Conservation (phyloP, 805 yeast species). For the Barnettozyma vustinii region DNA sequence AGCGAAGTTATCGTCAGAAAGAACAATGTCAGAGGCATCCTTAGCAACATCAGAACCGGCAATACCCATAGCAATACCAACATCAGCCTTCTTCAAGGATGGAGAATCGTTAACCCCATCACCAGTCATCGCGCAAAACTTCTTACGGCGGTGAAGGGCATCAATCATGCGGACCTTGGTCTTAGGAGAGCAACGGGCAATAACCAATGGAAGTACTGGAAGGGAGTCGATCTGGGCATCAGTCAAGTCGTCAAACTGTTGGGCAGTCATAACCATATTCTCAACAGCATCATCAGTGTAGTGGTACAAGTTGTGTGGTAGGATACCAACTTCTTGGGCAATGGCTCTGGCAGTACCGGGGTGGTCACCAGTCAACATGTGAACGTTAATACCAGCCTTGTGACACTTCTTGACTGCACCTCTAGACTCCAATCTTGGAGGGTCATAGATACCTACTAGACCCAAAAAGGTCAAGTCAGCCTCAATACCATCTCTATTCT, state of each 20-base stretch:
- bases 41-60: conserved; percentile 84
- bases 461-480: conserved; percentile 53
- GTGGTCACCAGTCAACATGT: conserved; percentile 80
- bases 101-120: conserved; percentile 85
- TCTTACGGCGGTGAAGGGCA: conserved; percentile 57
- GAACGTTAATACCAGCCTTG: conserved; percentile 71
- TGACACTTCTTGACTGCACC: conserved; percentile 63
- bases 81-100: conserved; percentile 68
- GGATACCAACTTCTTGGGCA: conserved; percentile 75
- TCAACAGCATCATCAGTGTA: conserved; percentile 51
- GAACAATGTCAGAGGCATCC: conserved; percentile 72
- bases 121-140: conserved; percentile 77
- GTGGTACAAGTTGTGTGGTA: conserved; percentile 55
- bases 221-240: conserved; percentile 57
- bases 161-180: conserved; percentile 80
- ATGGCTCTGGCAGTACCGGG: conserved; percentile 75
- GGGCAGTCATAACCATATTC: conserved; percentile 72
- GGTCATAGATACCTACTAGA: conserved; percentile 73
- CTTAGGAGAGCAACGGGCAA: conserved; percentile 81
- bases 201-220: conserved; percentile 68
- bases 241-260: conserved; percentile 57
- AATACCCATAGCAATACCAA: conserved; percentile 81
- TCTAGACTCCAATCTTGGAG: conserved; percentile 68
- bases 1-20: conserved; percentile 74
- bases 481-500: conserved; percentile 46